Conservation (phyloP, 139 green algal species). For the Picochlorum sp. region DNA sequence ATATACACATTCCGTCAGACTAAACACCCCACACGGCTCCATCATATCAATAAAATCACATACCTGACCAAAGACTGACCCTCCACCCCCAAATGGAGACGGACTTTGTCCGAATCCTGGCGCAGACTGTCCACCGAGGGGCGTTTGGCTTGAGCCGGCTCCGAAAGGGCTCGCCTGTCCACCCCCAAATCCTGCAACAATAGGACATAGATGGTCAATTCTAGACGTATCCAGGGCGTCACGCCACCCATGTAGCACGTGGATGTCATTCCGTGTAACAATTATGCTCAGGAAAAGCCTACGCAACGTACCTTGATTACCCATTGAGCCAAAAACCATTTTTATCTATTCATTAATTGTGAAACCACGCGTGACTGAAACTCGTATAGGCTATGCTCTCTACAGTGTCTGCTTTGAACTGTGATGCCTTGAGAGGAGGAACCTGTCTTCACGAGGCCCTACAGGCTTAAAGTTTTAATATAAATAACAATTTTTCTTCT, state of each 20-base stretch:
- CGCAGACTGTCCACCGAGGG: constrained; percentile 18
- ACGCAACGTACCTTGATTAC: too few species aligned
- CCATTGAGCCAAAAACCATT: too few species aligned
- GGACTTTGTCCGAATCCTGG: constrained; percentile 17
- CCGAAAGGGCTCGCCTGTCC: constrained; percentile 18
- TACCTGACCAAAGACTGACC: constrained; percentile 30
- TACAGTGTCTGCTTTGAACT: too few species aligned
- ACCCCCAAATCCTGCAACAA: constrained; percentile 17
- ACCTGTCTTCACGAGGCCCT: too few species aligned
- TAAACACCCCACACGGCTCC: neutral
- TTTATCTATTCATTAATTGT: too few species aligned
- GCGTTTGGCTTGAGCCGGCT: constrained; percentile 5
- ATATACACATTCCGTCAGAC: neutral
- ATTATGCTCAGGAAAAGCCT: too few species aligned
- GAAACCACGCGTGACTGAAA: too few species aligned
- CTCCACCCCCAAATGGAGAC: constrained; percentile 30
- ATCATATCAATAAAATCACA: too few species aligned
- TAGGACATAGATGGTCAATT: neutral
- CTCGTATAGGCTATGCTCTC: too few species aligned
- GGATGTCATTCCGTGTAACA: too few species aligned
- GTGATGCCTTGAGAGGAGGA: too few species aligned
- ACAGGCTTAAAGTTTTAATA: neutral
- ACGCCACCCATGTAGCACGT: neutral
- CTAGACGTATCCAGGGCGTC: neutral
- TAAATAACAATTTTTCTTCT: neutral